phyloP scores from a whole-genome alignment of 1,139 yeast species.

The Suhomyces chickasaworum region DNA sequence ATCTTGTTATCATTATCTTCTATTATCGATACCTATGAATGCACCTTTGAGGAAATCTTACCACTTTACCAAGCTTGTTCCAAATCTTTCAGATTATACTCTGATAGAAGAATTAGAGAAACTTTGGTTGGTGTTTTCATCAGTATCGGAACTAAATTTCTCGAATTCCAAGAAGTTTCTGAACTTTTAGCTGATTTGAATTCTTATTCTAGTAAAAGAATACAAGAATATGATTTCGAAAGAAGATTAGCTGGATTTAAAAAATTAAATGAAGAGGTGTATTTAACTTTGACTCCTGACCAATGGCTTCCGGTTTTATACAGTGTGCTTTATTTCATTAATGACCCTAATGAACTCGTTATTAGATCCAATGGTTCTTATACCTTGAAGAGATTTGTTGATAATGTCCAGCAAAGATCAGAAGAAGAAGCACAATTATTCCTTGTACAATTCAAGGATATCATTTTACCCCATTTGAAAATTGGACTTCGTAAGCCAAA shows the following conservation, averaged over 20 bases:
- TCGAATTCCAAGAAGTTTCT: slow-evolving; percentile 48
- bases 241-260: slow-evolving; percentile 70
- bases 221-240: slow-evolving; percentile 81
- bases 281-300: slow-evolving; percentile 40
- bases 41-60: slow-evolving; percentile 54
- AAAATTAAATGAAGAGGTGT: slow-evolving; percentile 59
- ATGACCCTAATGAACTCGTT: slow-evolving; percentile 79
- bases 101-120: slow-evolving; percentile 62
- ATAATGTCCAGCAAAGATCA: slow-evolving; percentile 43
- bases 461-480: slow-evolving; percentile 67
- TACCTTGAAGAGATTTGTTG: slow-evolving; percentile 66
- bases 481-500: slow-evolving; percentile 64
- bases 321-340: slow-evolving; percentile 67
- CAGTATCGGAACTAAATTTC: slow-evolving; percentile 58
- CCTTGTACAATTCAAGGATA: slow-evolving; percentile 50
- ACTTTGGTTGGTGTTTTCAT: slow-evolving; percentile 61
- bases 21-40: slow-evolving; percentile 54
- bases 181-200: slow-evolving; percentile 63
- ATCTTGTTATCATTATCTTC: slow-evolving; percentile 60
- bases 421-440: slow-evolving; percentile 39
- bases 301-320: slow-evolving; percentile 85
- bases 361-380: slow-evolving; percentile 78
- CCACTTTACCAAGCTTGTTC: slow-evolving; percentile 60
- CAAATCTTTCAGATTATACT: slow-evolving; percentile 57
- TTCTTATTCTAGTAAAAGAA: slow-evolving; percentile 60